These are phyloP conservation scores for Rhododendron griersonianum DNA, from an alignment of 148 eudicot species.

Conservation along the genomic window DNA sequence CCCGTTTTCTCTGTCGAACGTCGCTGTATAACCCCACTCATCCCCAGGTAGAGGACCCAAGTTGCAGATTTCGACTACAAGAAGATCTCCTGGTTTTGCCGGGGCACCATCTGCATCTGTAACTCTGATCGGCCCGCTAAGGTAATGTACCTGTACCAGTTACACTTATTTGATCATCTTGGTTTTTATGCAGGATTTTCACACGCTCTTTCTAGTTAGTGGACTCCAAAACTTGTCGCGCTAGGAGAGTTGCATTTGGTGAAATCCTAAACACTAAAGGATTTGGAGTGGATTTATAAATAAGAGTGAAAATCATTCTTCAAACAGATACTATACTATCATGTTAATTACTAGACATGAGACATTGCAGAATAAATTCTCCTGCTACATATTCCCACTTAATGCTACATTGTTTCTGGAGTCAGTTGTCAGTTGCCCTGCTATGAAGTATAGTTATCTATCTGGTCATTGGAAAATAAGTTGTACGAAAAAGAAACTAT, in stretches of 20 bases:
- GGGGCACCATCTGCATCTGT: constrained; percentile 57
- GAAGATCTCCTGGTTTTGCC: constrained; percentile 80
- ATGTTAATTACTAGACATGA: neutral
- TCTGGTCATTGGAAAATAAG: neutral
- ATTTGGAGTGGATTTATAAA: neutral
- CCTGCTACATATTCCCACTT: neutral
- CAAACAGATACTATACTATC: neutral
- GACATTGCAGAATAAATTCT: neutral
- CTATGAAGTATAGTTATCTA: neutral
- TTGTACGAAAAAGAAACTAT: neutral
- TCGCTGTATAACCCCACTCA: constrained; percentile 95
- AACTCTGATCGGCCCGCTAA: constrained; percentile 82
- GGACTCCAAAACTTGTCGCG: neutral
- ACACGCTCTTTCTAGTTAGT: neutral
- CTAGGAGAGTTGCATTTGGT: neutral
- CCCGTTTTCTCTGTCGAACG: constrained; percentile 90
- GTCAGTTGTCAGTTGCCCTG: neutral
- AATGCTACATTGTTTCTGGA: neutral
- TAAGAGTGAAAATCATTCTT: neutral
- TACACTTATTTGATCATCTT: neutral
- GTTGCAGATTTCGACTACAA: constrained; percentile 86
- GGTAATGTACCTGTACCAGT: constrained; percentile 67
- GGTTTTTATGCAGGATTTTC: neutral
- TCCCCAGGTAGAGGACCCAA: constrained; percentile 94
- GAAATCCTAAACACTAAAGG: neutral